phyloP scores from a whole-genome alignment of 192 early-diverging fungal species.

The Chytriomyces hyalinus region DNA sequence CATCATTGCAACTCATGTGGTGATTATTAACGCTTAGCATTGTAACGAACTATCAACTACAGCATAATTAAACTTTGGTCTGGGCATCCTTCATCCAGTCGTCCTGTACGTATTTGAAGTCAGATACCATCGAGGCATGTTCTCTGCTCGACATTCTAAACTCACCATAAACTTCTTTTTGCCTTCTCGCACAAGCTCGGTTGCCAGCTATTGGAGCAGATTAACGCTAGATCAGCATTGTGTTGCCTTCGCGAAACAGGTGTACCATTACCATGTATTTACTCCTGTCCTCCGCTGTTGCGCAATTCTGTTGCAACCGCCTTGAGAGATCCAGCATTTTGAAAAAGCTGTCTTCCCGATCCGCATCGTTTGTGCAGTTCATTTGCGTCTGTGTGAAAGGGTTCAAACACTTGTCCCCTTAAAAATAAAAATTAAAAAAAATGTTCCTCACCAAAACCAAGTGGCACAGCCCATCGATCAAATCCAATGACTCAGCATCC shows the following conservation, averaged over 20 bases:
- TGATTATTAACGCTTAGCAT: too few relatives aligned
- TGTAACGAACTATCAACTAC: too few relatives aligned
- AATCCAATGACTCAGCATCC: background rate
- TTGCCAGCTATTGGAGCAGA: background rate
- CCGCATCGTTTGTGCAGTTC: background rate
- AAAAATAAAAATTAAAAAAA: background rate
- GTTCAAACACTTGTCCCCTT: background rate
- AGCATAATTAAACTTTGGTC: background rate
- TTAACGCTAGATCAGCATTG: too few relatives aligned
- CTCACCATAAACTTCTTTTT: background rate
- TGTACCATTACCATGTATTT: background rate
- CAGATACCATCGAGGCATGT: too few relatives aligned
- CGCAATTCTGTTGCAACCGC: background rate
- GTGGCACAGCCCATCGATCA: background rate
- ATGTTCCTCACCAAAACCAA: background rate
- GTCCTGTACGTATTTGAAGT: background rate
- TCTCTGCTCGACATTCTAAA: too few relatives aligned
- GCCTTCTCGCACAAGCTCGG: slow-evolving; percentile 1
- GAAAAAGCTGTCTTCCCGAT: background rate
- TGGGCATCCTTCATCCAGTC: background rate
- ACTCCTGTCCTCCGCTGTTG: background rate
- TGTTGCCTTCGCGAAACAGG: background rate
- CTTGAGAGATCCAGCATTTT: background rate
- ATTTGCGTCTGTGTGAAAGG: background rate
- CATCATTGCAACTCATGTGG: too few relatives aligned